A percentile compares a stretch with the other conserved stretches of the same genome.
phyloP scores from a whole-genome alignment of 2,329 filamentous ascomycete species.

The Penicillium crustosum region DNA sequence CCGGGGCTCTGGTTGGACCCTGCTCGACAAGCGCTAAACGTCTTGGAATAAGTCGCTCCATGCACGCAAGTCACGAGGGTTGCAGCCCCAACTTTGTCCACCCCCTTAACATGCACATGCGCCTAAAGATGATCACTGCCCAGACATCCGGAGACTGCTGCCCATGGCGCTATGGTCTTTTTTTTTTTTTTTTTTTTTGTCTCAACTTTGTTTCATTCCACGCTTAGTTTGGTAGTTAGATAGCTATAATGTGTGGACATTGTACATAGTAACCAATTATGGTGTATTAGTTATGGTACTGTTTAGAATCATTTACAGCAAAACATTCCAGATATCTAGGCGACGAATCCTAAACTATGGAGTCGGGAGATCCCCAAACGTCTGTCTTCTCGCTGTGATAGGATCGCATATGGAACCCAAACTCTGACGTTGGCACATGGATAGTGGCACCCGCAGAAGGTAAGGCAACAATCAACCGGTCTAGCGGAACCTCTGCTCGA shows the following conservation, averaged over 20 bases:
- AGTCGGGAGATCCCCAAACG: slow-evolving; percentile 7
- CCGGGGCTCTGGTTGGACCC: slow-evolving; percentile 17
- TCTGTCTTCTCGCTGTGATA: slow-evolving; percentile 3
- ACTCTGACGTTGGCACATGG: neutral
- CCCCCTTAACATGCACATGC: slow-evolving; percentile 6
- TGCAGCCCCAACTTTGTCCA: slow-evolving; percentile 1
- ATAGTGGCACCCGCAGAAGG: neutral
- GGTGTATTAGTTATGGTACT: no score
- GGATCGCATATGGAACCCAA: neutral
- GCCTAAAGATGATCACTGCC: neutral
- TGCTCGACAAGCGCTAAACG: slow-evolving; percentile 23
- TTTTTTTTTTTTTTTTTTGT: neutral
- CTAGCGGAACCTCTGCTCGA: neutral
- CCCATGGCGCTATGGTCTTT: neutral
- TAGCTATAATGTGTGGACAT: neutral
- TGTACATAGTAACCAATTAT: neutral
- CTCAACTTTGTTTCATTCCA: neutral
- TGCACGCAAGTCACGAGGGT: slow-evolving; percentile 27
- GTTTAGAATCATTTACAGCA: slow-evolving; percentile 7
- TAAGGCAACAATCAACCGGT: slow-evolving; percentile 1
- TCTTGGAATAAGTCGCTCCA: slow-evolving; percentile 20
- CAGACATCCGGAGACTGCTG: neutral
- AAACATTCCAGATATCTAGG: slow-evolving; percentile 11
- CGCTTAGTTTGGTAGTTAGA: neutral
- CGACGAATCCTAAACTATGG: slow-evolving; percentile 16